Base-by-base conservation (phyloP, 1,284 basidiomycete species). In the Thelephora terrestris region DNA sequence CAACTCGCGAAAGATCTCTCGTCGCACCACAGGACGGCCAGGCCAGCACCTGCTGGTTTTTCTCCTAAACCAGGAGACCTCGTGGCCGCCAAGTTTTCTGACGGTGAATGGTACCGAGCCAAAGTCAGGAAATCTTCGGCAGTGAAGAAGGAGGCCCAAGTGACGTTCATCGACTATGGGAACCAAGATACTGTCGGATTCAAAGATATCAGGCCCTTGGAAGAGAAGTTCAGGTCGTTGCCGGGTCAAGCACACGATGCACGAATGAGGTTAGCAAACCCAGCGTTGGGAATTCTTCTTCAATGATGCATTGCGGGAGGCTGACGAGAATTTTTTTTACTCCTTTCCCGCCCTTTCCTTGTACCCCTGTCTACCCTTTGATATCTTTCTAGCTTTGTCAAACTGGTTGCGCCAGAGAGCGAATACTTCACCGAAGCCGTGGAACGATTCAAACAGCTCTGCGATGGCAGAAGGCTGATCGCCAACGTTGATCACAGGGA, bases 1-100 rank as follows among this genome's bases (percentile, higher is more conserved):
- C 85, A 85, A 63, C 75, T 99, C 53, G 98, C 98, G 95, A 73
- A 74, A 45, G 94, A 97, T 53, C 94, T 99, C 61, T 85, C 90
- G 2, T 62, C 87, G 35, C 81, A 92, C 64, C 89, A 96, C 66
- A 78, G 80, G 45, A 78, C 78, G 35, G 72, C 81, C 17, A 65
- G 77, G 4, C 65, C 75, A 6, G 61, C 76, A 5, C 71, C 85
- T 0, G 57, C 81, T 24, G 76, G 75, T 46, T 94, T 91, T 61
- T 68, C 72, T 4, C 94, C 92, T 2, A 81, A 78, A 60, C 78
- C 75, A 17, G 93, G 93, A 24, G 93, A 97, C 52, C 73, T 96
- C 20, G 90, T 98, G 17, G 91, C 91, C 20, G 93, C 86, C 7
- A 88, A 87, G 62, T 91, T 89, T 65, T 87, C 84, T 18, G 92